Evolutionary conservation across 73 alveolate genomes (phyloP), one percentile per base, ranked within the genome.

Genomic region (Stentor roeselii): DNA sequence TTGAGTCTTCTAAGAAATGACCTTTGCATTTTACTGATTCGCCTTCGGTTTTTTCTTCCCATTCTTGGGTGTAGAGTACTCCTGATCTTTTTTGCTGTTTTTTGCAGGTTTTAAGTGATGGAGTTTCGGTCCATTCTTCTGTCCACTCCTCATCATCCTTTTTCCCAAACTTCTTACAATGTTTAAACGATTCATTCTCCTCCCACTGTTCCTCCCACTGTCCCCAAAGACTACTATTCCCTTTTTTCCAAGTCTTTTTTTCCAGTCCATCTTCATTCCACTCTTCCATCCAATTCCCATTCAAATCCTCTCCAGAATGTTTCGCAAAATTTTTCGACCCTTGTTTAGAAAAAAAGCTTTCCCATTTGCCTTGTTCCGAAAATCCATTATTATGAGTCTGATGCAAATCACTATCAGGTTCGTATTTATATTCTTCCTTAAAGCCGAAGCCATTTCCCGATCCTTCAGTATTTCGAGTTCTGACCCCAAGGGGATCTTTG

Each of bases 131-230:
- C 37, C 80, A 67, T 67, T 67, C 80, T 67, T 67, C 80, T 27
- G 34, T 1, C 80, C 80, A 67, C 21, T 50, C 21, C 41, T 67
- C 80, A 21, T 34, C 80, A 58, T 58, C 74, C 34, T 34, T 67
- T 34, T 32, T 34, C 41, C 80, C 80, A 36, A 36, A 67, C 34
- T 67, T 67, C 37, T 2, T 67, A 32, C 80, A 67, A 36, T 34
- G 27, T 67, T 67, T 67, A 1, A 30, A 27, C 27, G 42, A 36
- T 30, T 21, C 41, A 32, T 21, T 34, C 34, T 67, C 80, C 14
- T 34, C 34, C 37, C 80, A 67, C 27, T 67, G 21, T 67, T 67
- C 80, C 37, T 67, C 80, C 80, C 80, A 67, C 21, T n/a, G 14
- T 21, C 80, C 80, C 80, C 80, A 67, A 1, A 32, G 27, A 0